phyloP scores from a whole-genome alignment of 2,329 filamentous ascomycete genomes.

The Ophiocordyceps robertsii region DNA sequence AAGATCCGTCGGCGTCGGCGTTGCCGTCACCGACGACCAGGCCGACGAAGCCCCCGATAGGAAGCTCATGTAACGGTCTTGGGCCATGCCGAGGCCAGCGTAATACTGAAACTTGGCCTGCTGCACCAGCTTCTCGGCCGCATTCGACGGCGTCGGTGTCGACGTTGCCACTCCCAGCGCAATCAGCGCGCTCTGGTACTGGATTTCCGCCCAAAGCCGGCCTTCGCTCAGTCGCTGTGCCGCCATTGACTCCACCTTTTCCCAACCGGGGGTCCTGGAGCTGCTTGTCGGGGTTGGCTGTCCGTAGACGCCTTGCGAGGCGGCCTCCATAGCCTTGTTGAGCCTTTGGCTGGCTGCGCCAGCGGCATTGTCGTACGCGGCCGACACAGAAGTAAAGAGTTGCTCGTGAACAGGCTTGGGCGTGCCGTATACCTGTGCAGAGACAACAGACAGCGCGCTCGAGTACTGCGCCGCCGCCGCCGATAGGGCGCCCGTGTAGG shows the following conservation, averaged over 20 bases:
- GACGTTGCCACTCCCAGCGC: slow-evolving; percentile 48
- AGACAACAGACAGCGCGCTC: slow-evolving; percentile 53
- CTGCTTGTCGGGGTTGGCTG: slow-evolving; percentile 28
- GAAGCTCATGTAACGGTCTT: slow-evolving; percentile 68
- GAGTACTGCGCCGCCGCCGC: slow-evolving; percentile 55
- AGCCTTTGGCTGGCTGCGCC: slow-evolving; percentile 47
- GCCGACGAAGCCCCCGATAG: slow-evolving; percentile 57
- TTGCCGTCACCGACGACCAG: slow-evolving; percentile 44
- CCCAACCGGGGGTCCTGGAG: slow-evolving; percentile 31
- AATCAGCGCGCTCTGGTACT: slow-evolving; percentile 55
- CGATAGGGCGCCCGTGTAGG: slow-evolving; percentile 52
- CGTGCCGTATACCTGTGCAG: slow-evolving; percentile 53
- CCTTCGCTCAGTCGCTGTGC: slow-evolving; percentile 57
- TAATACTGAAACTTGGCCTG: slow-evolving; percentile 59
- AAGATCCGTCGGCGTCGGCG: slow-evolving; percentile 43
- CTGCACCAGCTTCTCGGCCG: slow-evolving; percentile 44
- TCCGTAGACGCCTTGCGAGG: slow-evolving; percentile 35
- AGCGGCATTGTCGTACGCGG: slow-evolving; percentile 53
- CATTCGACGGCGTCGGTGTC: slow-evolving; percentile 25
- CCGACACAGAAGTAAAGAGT: slow-evolving; percentile 54
- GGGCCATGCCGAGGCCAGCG: slow-evolving; percentile 63
- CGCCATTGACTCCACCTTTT: slow-evolving; percentile 48
- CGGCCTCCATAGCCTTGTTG: slow-evolving; percentile 38
- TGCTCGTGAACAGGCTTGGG: slow-evolving; percentile 57
- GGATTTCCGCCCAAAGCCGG: slow-evolving; percentile 55